These are phyloP conservation scores for Cordia subcordata DNA, from an alignment of 257 asterid genomes.

Conservation along the genomic window DNA sequence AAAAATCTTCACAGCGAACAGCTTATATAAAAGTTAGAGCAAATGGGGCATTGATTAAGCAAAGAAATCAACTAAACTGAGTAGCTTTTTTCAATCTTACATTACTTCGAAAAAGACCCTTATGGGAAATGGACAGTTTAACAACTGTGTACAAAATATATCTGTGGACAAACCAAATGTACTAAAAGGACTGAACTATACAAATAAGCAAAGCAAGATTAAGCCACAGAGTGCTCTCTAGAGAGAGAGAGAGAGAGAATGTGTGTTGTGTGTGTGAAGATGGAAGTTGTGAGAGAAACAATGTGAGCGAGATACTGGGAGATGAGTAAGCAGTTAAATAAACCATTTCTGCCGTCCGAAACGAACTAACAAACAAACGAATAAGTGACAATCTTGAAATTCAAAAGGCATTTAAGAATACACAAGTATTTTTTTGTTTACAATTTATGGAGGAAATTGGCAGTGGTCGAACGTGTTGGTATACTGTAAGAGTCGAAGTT, in stretches of 20 bases:
- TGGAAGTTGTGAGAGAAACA: constrained; percentile 13
- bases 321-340: constrained; percentile 21
- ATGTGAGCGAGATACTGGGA: constrained; percentile 19
- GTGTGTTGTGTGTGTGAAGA: constrained; percentile 2
- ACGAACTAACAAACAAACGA: constrained; percentile 4
- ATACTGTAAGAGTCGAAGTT: too few species aligned
- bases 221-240: neutral
- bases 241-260: neutral
- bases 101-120: constrained; percentile 10
- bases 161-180: constrained; percentile 1
- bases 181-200: constrained; percentile 4
- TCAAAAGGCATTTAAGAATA: too few species aligned
- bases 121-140: constrained; percentile 8
- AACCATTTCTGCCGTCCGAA: constrained; percentile 11
- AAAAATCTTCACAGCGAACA: neutral
- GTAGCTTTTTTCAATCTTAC: constrained; percentile 11
- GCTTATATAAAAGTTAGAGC: constrained; percentile 4
- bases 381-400: constrained; percentile 5
- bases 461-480: too few species aligned
- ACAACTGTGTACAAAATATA: constrained; percentile 6
- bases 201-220: constrained; percentile 1
- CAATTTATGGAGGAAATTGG: too few species aligned
- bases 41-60: constrained; percentile 10
- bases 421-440: too few species aligned
- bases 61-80: constrained; percentile 2